phyloP scores from a whole-genome alignment of 805 yeast genomes.

The Saturnispora saitoi region DNA sequence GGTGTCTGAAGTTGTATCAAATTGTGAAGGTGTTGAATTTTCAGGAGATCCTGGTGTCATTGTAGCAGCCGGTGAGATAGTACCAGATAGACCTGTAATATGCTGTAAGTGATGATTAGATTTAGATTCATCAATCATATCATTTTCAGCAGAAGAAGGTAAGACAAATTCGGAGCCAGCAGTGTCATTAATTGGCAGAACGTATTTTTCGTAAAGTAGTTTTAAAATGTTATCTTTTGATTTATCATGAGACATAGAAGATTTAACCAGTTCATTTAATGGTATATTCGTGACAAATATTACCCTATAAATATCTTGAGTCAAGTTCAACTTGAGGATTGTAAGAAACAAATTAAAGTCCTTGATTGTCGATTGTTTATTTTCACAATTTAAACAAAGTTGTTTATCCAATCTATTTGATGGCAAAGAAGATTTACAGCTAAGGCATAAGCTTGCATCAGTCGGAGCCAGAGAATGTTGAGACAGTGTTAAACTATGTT shows the following conservation, averaged over 20 bases:
- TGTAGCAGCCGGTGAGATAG: slow-evolving; percentile 10
- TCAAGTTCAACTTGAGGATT: slow-evolving; percentile 19
- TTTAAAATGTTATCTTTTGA: slow-evolving; percentile 19
- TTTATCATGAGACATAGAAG: slow-evolving; percentile 17
- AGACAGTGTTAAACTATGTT: slow-evolving; percentile 13
- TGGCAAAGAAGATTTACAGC: slow-evolving; percentile 10
- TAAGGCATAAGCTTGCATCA: slow-evolving; percentile 12
- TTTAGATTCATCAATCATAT: slow-evolving; percentile 5
- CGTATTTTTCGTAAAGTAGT: slow-evolving; percentile 23
- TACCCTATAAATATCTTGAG: slow-evolving; percentile 21
- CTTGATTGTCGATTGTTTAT: slow-evolving; percentile 19
- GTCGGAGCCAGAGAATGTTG: slow-evolving; percentile 13
- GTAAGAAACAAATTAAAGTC: slow-evolving; percentile 21
- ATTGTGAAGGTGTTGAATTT: slow-evolving; percentile 2
- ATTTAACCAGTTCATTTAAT: slow-evolving; percentile 17
- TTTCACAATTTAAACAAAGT: slow-evolving; percentile 21
- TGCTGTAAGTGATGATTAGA: slow-evolving; percentile 1
- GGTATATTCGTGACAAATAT: slow-evolving; percentile 18
- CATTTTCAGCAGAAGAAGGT: slow-evolving; percentile 11
- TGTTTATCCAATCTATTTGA: slow-evolving; percentile 12
- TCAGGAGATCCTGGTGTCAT: slow-evolving; percentile 4
- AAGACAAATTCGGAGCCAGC: slow-evolving; percentile 26
- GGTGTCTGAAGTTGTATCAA: background rate
- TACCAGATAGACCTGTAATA: background rate
- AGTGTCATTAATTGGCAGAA: slow-evolving; percentile 23